phyloP scores from a whole-genome alignment of 257 asterid species.

The Lavandula angustifolia region DNA sequence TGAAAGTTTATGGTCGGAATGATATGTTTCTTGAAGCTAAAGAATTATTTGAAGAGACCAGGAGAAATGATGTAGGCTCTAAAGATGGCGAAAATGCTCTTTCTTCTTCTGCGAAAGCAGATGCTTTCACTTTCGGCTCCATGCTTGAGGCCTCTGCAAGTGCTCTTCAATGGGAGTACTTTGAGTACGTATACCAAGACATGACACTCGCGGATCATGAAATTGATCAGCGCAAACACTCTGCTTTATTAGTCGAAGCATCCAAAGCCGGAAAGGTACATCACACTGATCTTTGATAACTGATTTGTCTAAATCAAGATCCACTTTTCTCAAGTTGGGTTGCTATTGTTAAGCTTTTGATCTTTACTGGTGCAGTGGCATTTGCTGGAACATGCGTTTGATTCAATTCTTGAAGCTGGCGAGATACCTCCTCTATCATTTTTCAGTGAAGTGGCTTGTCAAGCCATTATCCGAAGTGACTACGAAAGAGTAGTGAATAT shows the following conservation, averaged over 20 bases:
- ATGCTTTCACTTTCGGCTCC: slow-evolving; percentile 61
- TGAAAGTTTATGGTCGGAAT: slow-evolving; percentile 66
- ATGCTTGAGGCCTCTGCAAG: slow-evolving; percentile 88
- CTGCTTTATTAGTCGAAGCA: slow-evolving; percentile 60
- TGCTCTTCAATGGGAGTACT: slow-evolving; percentile 90
- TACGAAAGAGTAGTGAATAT: slow-evolving; percentile 52
- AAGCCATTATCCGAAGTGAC: slow-evolving; percentile 49
- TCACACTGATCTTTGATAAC: background rate
- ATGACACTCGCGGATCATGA: slow-evolving; percentile 66
- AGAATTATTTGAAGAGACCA: slow-evolving; percentile 71
- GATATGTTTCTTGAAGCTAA: slow-evolving; percentile 86
- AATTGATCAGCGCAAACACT: slow-evolving; percentile 55
- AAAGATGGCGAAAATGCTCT: slow-evolving; percentile 26
- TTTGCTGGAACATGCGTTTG: slow-evolving; percentile 85
- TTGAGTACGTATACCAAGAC: slow-evolving; percentile 76
- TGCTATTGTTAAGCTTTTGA: slow-evolving; percentile 2
- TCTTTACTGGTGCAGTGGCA: slow-evolving; percentile 57
- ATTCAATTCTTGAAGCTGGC: slow-evolving; percentile 72
- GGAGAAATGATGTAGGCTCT: slow-evolving; percentile 37
- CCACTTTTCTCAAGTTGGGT: background rate
- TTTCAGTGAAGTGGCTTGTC: slow-evolving; percentile 71
- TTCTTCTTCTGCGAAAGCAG: slow-evolving; percentile 47
- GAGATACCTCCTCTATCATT: slow-evolving; percentile 64
- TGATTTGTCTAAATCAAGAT: background rate
- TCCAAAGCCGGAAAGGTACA: slow-evolving; percentile 86